Conservation (phyloP, 1,284 basidiomycete species). For the Cryptococcus hybrid region DNA sequence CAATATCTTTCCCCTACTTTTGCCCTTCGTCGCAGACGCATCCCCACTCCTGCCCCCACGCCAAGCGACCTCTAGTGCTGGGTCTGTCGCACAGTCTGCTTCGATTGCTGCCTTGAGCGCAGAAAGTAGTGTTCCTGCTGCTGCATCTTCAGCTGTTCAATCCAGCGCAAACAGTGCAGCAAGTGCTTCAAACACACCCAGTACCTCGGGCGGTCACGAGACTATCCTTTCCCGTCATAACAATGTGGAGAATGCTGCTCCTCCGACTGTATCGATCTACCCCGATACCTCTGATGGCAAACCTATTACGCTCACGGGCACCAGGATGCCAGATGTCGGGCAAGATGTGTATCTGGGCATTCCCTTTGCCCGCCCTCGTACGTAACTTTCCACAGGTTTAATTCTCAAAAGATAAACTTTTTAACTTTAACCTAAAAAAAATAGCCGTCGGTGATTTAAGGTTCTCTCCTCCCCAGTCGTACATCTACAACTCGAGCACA, state of each 20-base stretch:
- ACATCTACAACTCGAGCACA: conserved; percentile 19
- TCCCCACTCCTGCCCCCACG: no score
- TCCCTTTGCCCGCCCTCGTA: conserved; percentile 62
- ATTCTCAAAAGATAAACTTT: neutral
- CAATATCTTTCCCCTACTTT: no score
- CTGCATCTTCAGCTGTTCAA: no score
- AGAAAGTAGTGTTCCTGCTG: no score
- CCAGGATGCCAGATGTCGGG: neutral
- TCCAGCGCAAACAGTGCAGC: no score
- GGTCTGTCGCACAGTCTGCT: no score
- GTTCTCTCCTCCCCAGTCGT: conserved; percentile 9
- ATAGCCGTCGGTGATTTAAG: conserved; percentile 12
- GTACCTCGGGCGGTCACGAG: no score
- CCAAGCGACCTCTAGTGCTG: no score
- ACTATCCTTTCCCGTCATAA: no score
- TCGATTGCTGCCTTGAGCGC: no score
- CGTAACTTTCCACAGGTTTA: neutral
- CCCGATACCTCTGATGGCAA: neutral
- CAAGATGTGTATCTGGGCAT: conserved; percentile 56
- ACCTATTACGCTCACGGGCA: neutral
- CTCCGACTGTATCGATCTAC: neutral
- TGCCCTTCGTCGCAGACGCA: no score
- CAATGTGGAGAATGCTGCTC: neutral
- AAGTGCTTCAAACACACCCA: no score
- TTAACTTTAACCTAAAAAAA: neutral